phyloP scores from a whole-genome alignment of 345 rosid species.

The Alliaria petiolata region DNA sequence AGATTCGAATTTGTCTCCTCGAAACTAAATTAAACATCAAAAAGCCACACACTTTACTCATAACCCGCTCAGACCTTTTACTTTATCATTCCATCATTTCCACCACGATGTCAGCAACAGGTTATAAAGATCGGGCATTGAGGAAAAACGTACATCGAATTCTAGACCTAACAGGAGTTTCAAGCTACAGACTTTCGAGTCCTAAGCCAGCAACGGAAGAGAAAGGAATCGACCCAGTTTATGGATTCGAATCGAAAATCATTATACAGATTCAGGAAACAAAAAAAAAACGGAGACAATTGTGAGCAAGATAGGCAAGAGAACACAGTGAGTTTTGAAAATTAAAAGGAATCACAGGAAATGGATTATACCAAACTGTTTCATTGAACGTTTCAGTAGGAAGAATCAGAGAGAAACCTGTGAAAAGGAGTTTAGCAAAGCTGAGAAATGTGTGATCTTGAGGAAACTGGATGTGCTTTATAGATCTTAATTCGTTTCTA shows the following conservation, averaged over 20 bases:
- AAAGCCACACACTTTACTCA: slow-evolving; percentile 26
- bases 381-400: neutral
- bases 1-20: neutral
- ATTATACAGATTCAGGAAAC: neutral
- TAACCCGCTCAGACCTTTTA: slow-evolving; percentile 75
- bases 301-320: no score
- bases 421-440: neutral
- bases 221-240: neutral
- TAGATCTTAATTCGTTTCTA: neutral
- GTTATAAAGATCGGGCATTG: neutral
- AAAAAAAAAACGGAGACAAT: neutral
- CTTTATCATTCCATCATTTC: slow-evolving; percentile 64
- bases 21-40: slow-evolving; percentile 23
- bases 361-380: no score
- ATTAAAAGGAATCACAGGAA: neutral
- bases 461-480: neutral
- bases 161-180: neutral
- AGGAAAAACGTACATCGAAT: neutral
- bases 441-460: neutral
- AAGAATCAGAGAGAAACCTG: neutral
- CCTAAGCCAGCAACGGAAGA: neutral
- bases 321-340: neutral
- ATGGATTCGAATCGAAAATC: neutral
- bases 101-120: slow-evolving; percentile 18
- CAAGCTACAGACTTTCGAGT: neutral